Base-by-base conservation (phyloP, 2,329 filamentous ascomycete species). In the Fusarium staphyleae region DNA sequence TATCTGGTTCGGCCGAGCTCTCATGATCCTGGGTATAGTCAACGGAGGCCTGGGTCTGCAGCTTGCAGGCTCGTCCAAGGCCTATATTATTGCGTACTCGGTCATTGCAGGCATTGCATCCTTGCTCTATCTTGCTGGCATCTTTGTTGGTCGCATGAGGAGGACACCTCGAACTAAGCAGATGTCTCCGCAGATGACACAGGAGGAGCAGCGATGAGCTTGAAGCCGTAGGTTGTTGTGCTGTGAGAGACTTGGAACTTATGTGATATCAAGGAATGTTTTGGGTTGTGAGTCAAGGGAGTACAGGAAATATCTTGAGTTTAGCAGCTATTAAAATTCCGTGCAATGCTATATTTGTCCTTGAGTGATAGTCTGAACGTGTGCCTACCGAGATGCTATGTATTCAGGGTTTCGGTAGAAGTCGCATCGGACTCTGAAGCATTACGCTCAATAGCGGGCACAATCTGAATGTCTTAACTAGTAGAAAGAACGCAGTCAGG, bases 41-140 rank as follows among this genome's bases (percentile, higher is more conserved):
- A 88, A 88, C 63, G 86, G 86, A 48, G 86, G 85, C 0, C 70
- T 88, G 4, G 86, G 86, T 3, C 72, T 89, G 22, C 56, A 79
- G 58, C 73, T 86, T 13, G 75, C 81, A 1, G 57, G 62, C 13
- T 76, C 78, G 1, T 59, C 71, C 1, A 70, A 56, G 3, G 65
- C 69, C 10, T 78, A 79, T 36, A 69, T 81, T 45, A 77, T 83
- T 40, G 81, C 79, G 0, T 88, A 87, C 69, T 71, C 78, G 0
- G 79, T 87, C 5, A 71, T 87, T 19, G 77, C 83, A 0, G 82
- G 72, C 8, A 62, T 86, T 9, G 65, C 83, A 16, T 77, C 74
- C 33, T 33, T 76, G 4, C 52, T 73, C 3, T 87, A 86, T 63
- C 43, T 75, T 9, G 68, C 58, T 1, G 66, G 72, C 16, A 55